Evolutionary conservation across 192 early-diverging fungal genomes (phyloP).

Genomic region (Geosiphon pyriformis): DNA sequence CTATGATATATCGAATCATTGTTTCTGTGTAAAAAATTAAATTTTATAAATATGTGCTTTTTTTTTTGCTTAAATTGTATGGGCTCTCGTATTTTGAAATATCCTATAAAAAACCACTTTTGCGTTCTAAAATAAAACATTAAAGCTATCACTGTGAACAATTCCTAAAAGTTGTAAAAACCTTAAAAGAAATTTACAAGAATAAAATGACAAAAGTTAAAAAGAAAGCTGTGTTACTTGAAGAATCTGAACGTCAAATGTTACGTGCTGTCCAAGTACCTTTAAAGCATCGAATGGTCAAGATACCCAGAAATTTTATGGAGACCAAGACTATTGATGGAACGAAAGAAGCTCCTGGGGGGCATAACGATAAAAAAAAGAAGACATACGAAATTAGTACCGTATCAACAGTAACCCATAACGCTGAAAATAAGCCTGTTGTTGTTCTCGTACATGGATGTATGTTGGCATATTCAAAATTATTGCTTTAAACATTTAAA

Average conservation of each 20-base stretch:
- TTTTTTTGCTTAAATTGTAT: too few species aligned
- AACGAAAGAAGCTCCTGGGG: too few species aligned
- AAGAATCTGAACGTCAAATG: slow-evolving; percentile 6
- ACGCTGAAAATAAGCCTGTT: slow-evolving; percentile 6
- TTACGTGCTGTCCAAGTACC: slow-evolving; percentile 13
- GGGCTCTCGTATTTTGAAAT: too few species aligned
- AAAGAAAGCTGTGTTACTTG: slow-evolving; percentile 11
- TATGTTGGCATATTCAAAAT: too few species aligned
- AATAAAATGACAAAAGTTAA: background rate
- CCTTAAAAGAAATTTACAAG: background rate
- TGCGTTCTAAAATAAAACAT: too few species aligned
- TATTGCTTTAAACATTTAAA: background rate
- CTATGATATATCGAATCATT: too few species aligned
- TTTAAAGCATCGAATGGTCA: slow-evolving; percentile 12
- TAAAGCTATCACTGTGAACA: too few species aligned
- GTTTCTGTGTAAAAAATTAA: too few species aligned
- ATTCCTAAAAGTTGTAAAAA: too few species aligned
- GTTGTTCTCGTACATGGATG: slow-evolving; percentile 25
- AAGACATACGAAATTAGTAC: slow-evolving; percentile 26
- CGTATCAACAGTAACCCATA: slow-evolving; percentile 5
- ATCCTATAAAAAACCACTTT: too few species aligned
- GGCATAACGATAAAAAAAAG: background rate
- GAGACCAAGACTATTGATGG: background rate
- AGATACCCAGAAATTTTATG: slow-evolving; percentile 12
- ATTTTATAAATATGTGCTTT: too few species aligned